phyloP scores from a whole-genome alignment of 2,329 filamentous ascomycete genomes.

The Aspergillus ruber region DNA sequence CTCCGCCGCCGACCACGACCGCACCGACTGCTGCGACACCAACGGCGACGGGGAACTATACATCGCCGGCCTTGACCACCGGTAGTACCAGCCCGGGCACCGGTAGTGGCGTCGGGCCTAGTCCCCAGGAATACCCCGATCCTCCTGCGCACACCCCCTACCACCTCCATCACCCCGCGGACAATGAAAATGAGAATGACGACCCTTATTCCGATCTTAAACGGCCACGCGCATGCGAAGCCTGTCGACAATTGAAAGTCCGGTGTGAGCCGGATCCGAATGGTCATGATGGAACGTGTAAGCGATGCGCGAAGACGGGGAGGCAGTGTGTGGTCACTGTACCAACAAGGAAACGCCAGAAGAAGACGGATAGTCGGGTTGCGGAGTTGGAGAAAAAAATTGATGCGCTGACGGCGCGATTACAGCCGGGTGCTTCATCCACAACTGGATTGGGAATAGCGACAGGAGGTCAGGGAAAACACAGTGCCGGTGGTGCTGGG shows the following conservation, averaged over 20 bases:
- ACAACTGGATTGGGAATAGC: conserved; percentile 8
- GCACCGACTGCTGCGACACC: too few species aligned
- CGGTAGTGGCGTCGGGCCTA: not conserved
- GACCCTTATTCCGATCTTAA: conserved; percentile 48
- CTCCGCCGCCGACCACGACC: too few species aligned
- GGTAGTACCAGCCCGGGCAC: too few species aligned
- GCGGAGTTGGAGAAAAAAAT: conserved; percentile 91
- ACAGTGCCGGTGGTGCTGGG: conserved; percentile 18
- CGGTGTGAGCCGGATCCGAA: conserved; percentile 71
- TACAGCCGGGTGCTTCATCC: conserved; percentile 50
- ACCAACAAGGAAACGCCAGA: conserved; percentile 71
- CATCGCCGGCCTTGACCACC: too few species aligned
- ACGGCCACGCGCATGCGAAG: conserved; percentile 66
- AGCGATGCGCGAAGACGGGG: conserved; percentile 74
- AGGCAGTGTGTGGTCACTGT: conserved; percentile 70
- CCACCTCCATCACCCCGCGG: conserved; percentile 2
- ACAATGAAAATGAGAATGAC: not conserved
- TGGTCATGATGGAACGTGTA: conserved; percentile 59
- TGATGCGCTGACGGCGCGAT: conserved; percentile 73
- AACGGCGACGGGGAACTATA: too few species aligned
- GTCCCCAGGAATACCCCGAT: conserved; percentile 20
- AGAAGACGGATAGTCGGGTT: conserved; percentile 84
- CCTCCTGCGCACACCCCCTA: conserved; percentile 9
- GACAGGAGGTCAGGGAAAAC: conserved; percentile 32
- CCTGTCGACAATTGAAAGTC: conserved; percentile 70